phyloP scores from a whole-genome alignment of 257 asterid species.

The Solanum stenotomum region DNA sequence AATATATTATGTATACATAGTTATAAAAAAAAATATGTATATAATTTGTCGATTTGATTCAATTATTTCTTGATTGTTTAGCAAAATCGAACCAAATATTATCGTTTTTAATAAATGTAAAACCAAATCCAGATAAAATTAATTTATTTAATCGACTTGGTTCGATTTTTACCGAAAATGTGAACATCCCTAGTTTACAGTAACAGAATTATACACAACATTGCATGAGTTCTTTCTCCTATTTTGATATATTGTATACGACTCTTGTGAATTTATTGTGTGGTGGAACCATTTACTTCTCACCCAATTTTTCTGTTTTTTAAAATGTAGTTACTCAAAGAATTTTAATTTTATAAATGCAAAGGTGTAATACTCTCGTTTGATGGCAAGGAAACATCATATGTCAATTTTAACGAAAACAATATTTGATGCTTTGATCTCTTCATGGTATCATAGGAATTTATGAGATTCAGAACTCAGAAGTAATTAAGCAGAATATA shows the following conservation, averaged over 20 bases:
- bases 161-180: background rate
- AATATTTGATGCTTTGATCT: background rate
- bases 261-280: background rate
- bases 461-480: background rate
- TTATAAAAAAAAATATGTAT: too few relatives aligned
- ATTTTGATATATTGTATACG: too few relatives aligned
- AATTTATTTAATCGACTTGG: background rate
- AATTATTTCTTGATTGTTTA: too few relatives aligned
- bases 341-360: background rate
- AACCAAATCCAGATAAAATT: background rate
- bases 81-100: background rate
- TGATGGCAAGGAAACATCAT: background rate
- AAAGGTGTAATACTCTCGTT: background rate
- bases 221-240: background rate
- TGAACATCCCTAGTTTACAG: background rate
- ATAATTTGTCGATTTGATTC: too few relatives aligned
- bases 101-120: too few relatives aligned
- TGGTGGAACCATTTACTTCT: background rate
- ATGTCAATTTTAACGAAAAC: too few relatives aligned
- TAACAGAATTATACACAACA: background rate
- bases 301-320: background rate
- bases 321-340: background rate
- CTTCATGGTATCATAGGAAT: background rate
- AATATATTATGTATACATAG: too few relatives aligned
- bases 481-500: too few relatives aligned